phyloP scores from a whole-genome alignment of 1,284 basidiomycete species.

The Trametes polyzona region DNA sequence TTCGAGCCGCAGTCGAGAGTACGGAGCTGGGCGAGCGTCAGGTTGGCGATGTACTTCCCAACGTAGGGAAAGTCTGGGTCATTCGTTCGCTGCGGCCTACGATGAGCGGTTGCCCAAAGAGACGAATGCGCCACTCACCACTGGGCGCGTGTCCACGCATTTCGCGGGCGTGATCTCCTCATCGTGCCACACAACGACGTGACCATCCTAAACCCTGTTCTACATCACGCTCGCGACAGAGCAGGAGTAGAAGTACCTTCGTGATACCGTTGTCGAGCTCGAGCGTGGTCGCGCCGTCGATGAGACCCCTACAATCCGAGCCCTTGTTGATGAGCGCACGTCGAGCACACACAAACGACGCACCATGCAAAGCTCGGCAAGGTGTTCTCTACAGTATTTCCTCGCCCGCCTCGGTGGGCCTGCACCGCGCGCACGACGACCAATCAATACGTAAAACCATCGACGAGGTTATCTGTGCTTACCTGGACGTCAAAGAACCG shows the following conservation, averaged over 20 bases:
- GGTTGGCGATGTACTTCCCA: conserved; percentile 74
- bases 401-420: conserved; percentile 81
- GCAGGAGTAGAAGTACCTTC: conserved; percentile 44
- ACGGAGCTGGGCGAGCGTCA: conserved; percentile 77
- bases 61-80: conserved; percentile 74
- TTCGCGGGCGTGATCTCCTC: conserved; percentile 64
- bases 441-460: conserved; percentile 18
- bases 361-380: conserved; percentile 78
- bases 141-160: conserved; percentile 68
- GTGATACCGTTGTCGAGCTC: conserved; percentile 82
- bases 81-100: conserved; percentile 43
- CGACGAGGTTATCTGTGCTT: conserved; percentile 15
- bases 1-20: conserved; percentile 81
- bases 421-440: conserved; percentile 32
- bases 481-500: conserved; percentile 38
- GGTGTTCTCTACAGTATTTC: conserved; percentile 71
- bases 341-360: conserved; percentile 21
- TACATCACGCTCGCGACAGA: background rate
- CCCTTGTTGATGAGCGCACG: conserved; percentile 9
- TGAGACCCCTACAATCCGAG: conserved; percentile 55
- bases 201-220: conserved; percentile 57
- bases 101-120: background rate
- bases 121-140: conserved; percentile 41
- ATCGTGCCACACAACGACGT: conserved; percentile 82
- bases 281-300: conserved; percentile 74